Percentiles rank a stretch among this genome's conserved stretches.
These are phyloP conservation scores for Rhodomyrtus psidioides DNA, from an alignment of 441 rosid species.

Conservation along the genomic window DNA sequence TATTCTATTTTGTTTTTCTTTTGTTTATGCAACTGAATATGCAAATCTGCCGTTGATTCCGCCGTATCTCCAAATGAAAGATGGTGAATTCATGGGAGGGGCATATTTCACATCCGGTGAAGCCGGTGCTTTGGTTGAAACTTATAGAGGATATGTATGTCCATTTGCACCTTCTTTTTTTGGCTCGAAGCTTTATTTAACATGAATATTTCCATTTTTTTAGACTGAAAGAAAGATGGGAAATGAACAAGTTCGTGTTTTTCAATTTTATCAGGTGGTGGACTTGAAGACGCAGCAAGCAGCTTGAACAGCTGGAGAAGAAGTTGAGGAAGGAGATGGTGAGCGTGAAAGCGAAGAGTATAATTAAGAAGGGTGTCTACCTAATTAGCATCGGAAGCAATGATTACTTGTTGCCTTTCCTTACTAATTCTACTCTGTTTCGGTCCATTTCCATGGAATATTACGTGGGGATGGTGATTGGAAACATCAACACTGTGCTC, in stretches of 20 bases:
- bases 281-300: constrained; percentile 5
- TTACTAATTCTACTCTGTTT: no score
- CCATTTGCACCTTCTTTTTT: neutral
- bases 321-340: no score
- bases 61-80: neutral
- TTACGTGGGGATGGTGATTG: no score
- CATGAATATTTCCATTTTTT: neutral
- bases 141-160: neutral
- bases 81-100: neutral
- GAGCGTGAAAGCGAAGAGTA: no score
- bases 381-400: no score
- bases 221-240: constrained; percentile 3
- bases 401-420: no score
- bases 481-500: no score
- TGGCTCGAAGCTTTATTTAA: neutral
- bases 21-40: neutral
- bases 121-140: neutral
- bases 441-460: no score
- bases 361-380: no score
- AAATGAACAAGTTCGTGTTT: no score
- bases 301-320: no score
- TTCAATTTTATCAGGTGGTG: no score
- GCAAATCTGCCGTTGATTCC: neutral
- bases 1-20: neutral
- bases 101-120: neutral